Evolutionary conservation across 352 stramenopile species (phyloP).

Genomic region (Globisporangium nagaii): DNA sequence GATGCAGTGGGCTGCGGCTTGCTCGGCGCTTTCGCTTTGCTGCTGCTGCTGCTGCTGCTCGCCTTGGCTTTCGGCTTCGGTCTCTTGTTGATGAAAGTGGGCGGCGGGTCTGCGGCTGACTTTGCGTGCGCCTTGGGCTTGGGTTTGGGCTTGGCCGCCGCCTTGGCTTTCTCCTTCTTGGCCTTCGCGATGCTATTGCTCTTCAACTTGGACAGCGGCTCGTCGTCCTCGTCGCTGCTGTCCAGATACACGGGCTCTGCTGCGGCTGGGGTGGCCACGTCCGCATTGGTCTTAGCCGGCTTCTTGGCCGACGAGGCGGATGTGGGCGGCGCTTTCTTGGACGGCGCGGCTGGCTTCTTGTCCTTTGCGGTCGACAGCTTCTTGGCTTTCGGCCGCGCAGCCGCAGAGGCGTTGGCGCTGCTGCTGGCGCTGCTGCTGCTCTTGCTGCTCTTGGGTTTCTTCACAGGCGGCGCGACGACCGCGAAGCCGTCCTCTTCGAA

Average conservation of each 20-base stretch:
- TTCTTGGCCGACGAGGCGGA: background rate
- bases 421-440: background rate
- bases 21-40: background rate
- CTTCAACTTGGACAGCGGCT: conserved; percentile 3
- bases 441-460: conserved; percentile 2
- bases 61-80: conserved; percentile 1
- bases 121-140: background rate
- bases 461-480: conserved; percentile 4
- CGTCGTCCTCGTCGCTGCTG: conserved; percentile 1
- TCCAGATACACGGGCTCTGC: background rate
- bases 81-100: background rate
- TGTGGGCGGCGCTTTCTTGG: background rate
- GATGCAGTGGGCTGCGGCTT: background rate
- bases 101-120: background rate
- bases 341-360: background rate
- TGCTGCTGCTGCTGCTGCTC: too few relatives aligned
- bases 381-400: conserved; percentile 3
- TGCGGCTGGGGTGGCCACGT: background rate
- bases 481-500: conserved; percentile 10
- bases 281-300: background rate
- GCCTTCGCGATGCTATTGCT: background rate
- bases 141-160: conserved; percentile 6
- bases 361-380: background rate
- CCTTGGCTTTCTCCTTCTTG: conserved; percentile 21
- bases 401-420: background rate